Evolutionary conservation across 1,284 basidiomycete species (phyloP).

Genomic region (Leccinum variabile): DNA sequence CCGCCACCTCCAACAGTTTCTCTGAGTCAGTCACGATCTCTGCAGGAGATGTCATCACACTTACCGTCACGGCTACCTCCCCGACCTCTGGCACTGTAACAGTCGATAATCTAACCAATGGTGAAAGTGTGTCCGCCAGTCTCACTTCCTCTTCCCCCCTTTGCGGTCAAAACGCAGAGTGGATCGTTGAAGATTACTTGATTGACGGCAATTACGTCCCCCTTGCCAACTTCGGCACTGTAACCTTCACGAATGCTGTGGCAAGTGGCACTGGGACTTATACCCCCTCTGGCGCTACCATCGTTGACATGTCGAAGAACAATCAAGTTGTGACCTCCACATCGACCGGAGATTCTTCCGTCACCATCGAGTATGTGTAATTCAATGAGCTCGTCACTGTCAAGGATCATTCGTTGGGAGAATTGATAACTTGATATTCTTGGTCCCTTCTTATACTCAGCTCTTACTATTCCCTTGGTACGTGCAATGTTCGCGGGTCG

Average conservation of each 20-base stretch:
- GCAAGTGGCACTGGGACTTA: constrained; percentile 1
- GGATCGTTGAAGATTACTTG: constrained; percentile 15
- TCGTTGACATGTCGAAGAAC: constrained; percentile 5
- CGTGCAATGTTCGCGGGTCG: not conserved
- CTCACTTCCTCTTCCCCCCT: constrained; percentile 2
- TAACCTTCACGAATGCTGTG: not conserved
- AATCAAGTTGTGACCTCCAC: constrained; percentile 5
- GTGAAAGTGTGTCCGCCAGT: not conserved
- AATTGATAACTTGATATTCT: not conserved
- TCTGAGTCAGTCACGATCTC: constrained; percentile 3
- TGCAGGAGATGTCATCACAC: constrained; percentile 6
- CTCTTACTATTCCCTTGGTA: not conserved
- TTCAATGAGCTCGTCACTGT: not conserved
- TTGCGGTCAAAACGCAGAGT: constrained; percentile 5
- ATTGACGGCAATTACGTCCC: not conserved
- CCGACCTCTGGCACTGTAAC: constrained; percentile 2
- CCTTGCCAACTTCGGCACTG: constrained; percentile 3
- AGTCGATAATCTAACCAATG: constrained; percentile 9
- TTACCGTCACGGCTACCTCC: constrained; percentile 2
- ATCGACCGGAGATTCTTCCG: not conserved
- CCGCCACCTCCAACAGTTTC: not conserved
- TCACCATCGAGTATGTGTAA: constrained; percentile 6
- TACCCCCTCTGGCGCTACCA: constrained; percentile 3
- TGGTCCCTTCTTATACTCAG: not conserved
- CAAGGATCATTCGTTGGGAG: not conserved